Conservation (phyloP, 2,329 filamentous ascomycete species). For the Aspergillus japonicus region DNA sequence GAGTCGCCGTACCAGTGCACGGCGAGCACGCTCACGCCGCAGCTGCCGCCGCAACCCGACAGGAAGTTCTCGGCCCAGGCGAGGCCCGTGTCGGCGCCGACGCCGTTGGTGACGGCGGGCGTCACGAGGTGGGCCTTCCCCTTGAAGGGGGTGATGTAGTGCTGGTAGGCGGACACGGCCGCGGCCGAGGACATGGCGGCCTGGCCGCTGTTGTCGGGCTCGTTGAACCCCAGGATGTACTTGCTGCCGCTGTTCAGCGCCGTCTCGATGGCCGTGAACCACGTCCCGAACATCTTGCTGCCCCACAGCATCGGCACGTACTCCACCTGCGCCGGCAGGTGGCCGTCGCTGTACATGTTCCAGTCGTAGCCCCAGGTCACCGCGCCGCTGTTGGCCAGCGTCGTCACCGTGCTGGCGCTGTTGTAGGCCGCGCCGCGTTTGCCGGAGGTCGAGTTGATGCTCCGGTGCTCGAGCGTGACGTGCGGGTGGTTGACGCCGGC, state of each 20-base stretch:
- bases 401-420: constrained; percentile 30
- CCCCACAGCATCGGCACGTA: constrained; percentile 50
- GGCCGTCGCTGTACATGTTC: constrained; percentile 33
- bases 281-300: constrained; percentile 34
- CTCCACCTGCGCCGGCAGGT: constrained; percentile 36
- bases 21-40: constrained; percentile 42
- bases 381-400: constrained; percentile 29
- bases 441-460: constrained; percentile 4
- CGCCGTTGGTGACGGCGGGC: constrained; percentile 44
- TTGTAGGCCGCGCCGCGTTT: constrained; percentile 44
- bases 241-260: constrained; percentile 35
- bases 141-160: constrained; percentile 40
- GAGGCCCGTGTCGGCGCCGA: constrained; percentile 33
- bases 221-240: constrained; percentile 48
- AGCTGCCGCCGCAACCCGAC: constrained; percentile 35
- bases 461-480: constrained; percentile 17
- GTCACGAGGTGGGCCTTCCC: constrained; percentile 42
- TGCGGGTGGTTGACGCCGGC: background rate
- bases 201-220: constrained; percentile 44
- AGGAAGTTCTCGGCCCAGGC: constrained; percentile 45
- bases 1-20: constrained; percentile 47
- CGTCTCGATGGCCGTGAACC: constrained; percentile 34
- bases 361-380: constrained; percentile 50
- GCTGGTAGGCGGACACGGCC: constrained; percentile 38
- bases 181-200: constrained; percentile 38